Conservation (phyloP, 2,329 filamentous ascomycete species). For the Metarhizium guizhouense region DNA sequence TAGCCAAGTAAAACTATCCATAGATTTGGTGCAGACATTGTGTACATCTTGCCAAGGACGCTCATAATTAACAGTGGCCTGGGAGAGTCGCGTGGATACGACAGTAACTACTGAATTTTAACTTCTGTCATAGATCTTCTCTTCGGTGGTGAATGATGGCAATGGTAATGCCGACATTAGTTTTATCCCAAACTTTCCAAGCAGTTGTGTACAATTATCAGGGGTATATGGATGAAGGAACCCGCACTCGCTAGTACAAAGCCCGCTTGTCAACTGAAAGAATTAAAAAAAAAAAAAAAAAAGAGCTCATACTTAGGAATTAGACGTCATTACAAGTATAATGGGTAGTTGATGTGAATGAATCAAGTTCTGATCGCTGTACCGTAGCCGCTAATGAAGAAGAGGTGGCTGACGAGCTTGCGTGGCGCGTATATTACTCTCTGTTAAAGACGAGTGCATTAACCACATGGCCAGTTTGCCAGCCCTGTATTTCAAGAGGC, state of each 20-base stretch:
- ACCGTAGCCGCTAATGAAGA: neutral
- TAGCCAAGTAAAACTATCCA: neutral
- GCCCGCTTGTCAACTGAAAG: neutral
- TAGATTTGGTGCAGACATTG: neutral
- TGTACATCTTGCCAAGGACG: neutral
- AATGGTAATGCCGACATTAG: neutral
- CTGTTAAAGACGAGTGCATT: constrained; percentile 62
- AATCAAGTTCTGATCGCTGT: neutral
- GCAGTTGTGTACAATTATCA: neutral
- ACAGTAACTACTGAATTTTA: neutral
- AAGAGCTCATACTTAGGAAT: neutral
- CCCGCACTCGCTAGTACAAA: neutral
- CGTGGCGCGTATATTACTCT: constrained; percentile 14
- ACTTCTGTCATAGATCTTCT: neutral
- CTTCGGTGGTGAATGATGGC: neutral
- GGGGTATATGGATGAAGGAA: neutral
- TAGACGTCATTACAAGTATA: neutral
- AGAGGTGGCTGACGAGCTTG: neutral
- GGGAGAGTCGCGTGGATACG: neutral
- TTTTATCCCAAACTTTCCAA: neutral
- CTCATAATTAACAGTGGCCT: neutral
- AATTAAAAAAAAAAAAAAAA: neutral
- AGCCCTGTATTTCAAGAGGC: constrained; percentile 61
- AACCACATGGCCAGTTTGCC: constrained; percentile 65
- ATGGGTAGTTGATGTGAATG: neutral